phyloP scores from a whole-genome alignment of 1,284 basidiomycete genomes.

The Tetrapyrgos nigripes region DNA sequence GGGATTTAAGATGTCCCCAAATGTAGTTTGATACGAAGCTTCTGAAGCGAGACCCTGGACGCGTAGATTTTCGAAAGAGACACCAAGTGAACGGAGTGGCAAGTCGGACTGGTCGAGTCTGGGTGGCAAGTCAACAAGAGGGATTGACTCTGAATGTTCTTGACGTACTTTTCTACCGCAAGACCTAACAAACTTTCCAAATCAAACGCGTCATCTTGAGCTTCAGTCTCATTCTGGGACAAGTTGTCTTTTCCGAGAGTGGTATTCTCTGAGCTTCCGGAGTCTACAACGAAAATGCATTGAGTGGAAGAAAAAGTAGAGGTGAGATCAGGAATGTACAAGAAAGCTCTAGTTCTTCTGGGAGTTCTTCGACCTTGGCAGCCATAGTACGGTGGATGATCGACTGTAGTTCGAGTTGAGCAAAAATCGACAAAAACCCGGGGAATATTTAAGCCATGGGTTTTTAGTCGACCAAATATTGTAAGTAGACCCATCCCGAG shows the following conservation, averaged over 20 bases:
- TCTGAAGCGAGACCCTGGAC: conserved; percentile 54
- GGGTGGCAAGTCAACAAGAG: background rate
- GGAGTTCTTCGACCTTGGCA: too few relatives aligned
- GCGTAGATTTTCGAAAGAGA: conserved; percentile 53
- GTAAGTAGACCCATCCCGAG: too few relatives aligned
- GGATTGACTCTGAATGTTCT: background rate
- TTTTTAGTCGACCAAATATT: too few relatives aligned
- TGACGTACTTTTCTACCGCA: background rate
- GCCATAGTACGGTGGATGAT: too few relatives aligned
- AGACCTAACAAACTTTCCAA: background rate
- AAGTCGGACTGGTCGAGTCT: conserved; percentile 54
- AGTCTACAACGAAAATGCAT: background rate
- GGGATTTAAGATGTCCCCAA: conserved; percentile 50
- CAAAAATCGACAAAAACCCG: too few relatives aligned
- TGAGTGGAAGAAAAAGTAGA: background rate
- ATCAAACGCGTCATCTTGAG: background rate
- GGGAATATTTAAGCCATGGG: too few relatives aligned
- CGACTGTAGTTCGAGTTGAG: too few relatives aligned
- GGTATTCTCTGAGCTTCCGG: background rate
- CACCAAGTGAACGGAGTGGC: conserved; percentile 52
- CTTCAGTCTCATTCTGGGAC: background rate
- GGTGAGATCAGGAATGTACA: too few relatives aligned
- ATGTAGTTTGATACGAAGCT: conserved; percentile 47
- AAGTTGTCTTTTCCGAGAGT: background rate
- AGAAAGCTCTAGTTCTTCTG: too few relatives aligned